Evolutionary conservation across 768 basidiomycete genomes (phyloP), one percentile per base, ranked within the genome.

Genomic region (Mycena haematopus): DNA sequence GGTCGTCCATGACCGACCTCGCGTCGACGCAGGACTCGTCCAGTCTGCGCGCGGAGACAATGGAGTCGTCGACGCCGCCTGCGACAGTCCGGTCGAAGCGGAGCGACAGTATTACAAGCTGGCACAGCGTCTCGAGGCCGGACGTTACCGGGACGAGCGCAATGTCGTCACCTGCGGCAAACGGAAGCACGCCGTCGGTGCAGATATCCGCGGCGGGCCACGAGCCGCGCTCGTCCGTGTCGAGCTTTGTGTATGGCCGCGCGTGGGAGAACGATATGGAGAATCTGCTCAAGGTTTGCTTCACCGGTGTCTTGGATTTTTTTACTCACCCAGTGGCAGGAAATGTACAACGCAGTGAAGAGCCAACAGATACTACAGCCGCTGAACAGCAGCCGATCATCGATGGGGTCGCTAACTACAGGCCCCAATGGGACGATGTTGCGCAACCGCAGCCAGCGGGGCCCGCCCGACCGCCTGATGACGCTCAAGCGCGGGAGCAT

Each of bases 301-400:
- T 42, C 6, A 3, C n/a, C 6, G 13, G 2, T 60, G 33, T 14
- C 8, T 15, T 36, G 53, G n/a, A 42, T 54, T 14, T 44, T 49
- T 4, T 17, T 21, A 51, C 58, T 45, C 59, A 61, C 66, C 51
- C 55, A 7, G 54, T 17, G 25, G 1, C 66, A 96, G 93, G 97
- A 99, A 71, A 96, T 99, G 84, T 99, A 95, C 79, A 85, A 82
- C 68, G 89, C 95, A 9, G 88, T 99, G 76, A 95, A 96, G 78
- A 86, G 82, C 42, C 92, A 95, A 69, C 92, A 95, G 73, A 96
- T 98, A 66, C 75, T 96, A 40, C 92, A 96, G 65, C 95, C 95
- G 1, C 75, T 89, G 27, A 83, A 80, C 62, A 82, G 79, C 61
- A 78, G 77, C 65, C 81, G 86, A 46, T 70, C 82, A 10, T 87